Conservation (phyloP, 257 asterid genomes). For the Solanum tarapatanum region DNA sequence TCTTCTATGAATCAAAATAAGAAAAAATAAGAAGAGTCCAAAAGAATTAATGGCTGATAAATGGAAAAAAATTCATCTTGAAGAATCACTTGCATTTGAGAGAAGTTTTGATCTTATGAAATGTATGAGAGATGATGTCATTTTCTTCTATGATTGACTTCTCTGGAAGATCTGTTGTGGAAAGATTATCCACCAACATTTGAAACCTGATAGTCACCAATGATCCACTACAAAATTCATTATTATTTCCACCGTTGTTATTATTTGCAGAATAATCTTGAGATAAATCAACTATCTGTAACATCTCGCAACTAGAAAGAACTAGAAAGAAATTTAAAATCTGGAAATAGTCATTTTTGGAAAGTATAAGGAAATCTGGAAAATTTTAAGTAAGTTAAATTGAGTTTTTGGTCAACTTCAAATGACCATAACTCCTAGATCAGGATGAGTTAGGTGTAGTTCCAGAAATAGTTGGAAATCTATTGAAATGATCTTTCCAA, state of each 20-base stretch:
- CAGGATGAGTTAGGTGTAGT: no score
- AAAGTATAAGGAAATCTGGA: no score
- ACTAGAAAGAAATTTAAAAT: no score
- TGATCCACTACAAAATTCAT: no score
- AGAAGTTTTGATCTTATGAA: constrained; percentile 39
- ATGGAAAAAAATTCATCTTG: not conserved
- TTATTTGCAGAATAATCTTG: not conserved
- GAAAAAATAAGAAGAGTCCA: not conserved
- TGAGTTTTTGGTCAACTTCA: no score
- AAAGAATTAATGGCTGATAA: not conserved
- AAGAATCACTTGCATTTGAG: constrained; percentile 20
- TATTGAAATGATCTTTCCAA: no score
- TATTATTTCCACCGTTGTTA: not conserved
- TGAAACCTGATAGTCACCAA: not conserved
- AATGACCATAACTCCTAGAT: no score
- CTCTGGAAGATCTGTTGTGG: constrained; percentile 39
- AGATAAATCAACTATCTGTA: constrained; percentile 12
- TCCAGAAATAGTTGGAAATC: no score
- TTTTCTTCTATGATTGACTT: constrained; percentile 49
- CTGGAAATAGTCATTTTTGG: no score
- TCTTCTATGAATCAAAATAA: no score
- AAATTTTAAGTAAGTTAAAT: no score
- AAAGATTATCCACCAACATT: constrained; percentile 6
- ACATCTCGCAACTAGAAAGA: no score
- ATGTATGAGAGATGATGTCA: constrained; percentile 39